Conservation (phyloP, 345 rosid species). For the Euphorbia peplus region DNA sequence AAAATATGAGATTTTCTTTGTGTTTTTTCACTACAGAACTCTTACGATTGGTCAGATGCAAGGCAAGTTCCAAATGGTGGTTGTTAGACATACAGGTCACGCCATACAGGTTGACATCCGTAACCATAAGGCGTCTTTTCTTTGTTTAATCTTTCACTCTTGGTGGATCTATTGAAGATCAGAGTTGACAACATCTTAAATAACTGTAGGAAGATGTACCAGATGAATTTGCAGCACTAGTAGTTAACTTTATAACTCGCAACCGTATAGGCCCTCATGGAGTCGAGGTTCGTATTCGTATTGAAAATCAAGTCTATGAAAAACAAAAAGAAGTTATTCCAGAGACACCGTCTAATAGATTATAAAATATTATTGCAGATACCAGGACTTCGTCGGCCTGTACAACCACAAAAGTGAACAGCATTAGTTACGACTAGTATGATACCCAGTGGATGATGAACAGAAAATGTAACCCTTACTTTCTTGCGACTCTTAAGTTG, state of each 20-base stretch:
- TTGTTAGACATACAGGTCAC: constrained; percentile 92
- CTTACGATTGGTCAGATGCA: constrained; percentile 99
- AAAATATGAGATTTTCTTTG: constrained; percentile 4
- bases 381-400: constrained; percentile 40
- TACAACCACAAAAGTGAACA: constrained; percentile 5
- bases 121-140: not conserved
- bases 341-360: not conserved
- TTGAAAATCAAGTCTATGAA: not conserved
- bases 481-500: not conserved
- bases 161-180: not conserved
- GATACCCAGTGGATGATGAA: not conserved
- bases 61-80: constrained; percentile 98
- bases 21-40: constrained; percentile 40
- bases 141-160: not conserved
- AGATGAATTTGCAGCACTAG: constrained; percentile 70
- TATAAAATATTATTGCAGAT: constrained; percentile 35
- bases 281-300: constrained; percentile 55
- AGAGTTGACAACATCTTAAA: not conserved
- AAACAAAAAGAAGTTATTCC: not conserved
- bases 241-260: constrained; percentile 67
- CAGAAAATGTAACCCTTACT: not conserved
- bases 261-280: constrained; percentile 83
- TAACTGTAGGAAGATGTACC: constrained; percentile 80
- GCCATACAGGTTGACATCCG: constrained; percentile 72
- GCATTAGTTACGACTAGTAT: not conserved